These are phyloP conservation scores for Galeopsis tetrahit DNA, from an alignment of 257 asterid genomes.

Conservation along the genomic window DNA sequence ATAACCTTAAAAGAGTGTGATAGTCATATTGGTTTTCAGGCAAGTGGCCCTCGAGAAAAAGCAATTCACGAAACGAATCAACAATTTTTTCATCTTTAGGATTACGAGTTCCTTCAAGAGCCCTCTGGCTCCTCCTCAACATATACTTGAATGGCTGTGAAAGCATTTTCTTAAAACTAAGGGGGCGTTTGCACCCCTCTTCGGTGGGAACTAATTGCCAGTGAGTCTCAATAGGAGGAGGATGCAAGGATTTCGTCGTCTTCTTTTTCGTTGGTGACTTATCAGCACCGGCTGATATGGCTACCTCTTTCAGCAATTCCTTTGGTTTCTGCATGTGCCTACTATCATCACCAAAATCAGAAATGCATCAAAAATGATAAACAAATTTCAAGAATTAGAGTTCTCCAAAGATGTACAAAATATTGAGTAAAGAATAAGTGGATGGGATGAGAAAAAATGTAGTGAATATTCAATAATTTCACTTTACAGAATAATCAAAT, in stretches of 20 bases:
- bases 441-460: not conserved
- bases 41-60: constrained; percentile 50
- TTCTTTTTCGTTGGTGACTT: constrained; percentile 31
- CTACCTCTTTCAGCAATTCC: constrained; percentile 47
- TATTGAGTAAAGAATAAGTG: not conserved
- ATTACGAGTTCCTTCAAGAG: constrained; percentile 55
- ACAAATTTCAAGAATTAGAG: not conserved
- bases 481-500: not conserved
- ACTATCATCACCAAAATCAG: constrained; percentile 19
- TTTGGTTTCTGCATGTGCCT: constrained; percentile 57
- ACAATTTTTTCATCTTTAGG: constrained; percentile 59
- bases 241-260: constrained; percentile 42
- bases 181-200: constrained; percentile 28
- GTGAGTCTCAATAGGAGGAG: constrained; percentile 58
- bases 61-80: constrained; percentile 59
- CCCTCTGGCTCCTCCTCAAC: constrained; percentile 38
- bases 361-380: constrained; percentile 8
- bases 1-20: constrained; percentile 68
- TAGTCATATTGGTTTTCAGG: constrained; percentile 54
- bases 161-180: constrained; percentile 41
- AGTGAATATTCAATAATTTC: not conserved
- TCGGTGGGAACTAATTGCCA: constrained; percentile 50
- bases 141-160: constrained; percentile 39
- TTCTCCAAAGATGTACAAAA: not conserved
- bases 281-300: constrained; percentile 34